Evolutionary conservation across 1,284 basidiomycete species (phyloP).

Genomic region (Cryptococcus hybrid): DNA sequence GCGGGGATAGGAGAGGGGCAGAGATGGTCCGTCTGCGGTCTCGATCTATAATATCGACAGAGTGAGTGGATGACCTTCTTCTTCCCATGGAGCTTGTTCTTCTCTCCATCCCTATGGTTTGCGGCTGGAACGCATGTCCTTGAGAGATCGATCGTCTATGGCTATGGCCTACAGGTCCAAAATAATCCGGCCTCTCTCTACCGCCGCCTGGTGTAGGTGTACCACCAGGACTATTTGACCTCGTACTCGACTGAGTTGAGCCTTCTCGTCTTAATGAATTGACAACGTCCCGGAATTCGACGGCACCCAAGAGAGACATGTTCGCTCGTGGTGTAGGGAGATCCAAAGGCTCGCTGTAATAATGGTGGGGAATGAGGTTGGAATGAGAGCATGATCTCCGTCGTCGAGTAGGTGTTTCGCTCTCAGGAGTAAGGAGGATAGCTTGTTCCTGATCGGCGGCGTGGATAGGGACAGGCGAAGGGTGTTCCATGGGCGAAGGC

Average conservation of each 20-base stretch:
- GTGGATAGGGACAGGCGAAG: background rate
- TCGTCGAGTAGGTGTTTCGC: background rate
- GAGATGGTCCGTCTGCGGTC: no score
- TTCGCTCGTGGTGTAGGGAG: conserved; percentile 40
- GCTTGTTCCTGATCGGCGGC: background rate
- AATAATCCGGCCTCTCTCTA: conserved; percentile 18
- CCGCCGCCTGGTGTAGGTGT: conserved; percentile 5
- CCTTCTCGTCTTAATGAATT: conserved; percentile 63
- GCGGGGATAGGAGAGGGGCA: no score
- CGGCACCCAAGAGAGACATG: conserved; percentile 85
- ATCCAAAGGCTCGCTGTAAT: conserved; percentile 22
- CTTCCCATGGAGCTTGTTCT: no score
- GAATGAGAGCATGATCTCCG: conserved; percentile 8
- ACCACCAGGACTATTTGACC: conserved; percentile 12
- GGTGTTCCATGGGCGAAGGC: background rate
- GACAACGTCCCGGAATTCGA: conserved; percentile 90
- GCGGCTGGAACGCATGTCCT: background rate
- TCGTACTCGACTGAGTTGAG: conserved; percentile 14
- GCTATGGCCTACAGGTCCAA: conserved; percentile 11
- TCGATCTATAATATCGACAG: no score
- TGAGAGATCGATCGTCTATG: conserved; percentile 16
- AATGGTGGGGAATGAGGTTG: conserved; percentile 1
- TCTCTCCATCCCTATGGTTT: no score
- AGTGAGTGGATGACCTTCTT: no score
- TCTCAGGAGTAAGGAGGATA: background rate